These are phyloP conservation scores for Aspergillus pseudonomiae DNA, from an alignment of 2,329 filamentous ascomycete species.

Conservation along the genomic window DNA sequence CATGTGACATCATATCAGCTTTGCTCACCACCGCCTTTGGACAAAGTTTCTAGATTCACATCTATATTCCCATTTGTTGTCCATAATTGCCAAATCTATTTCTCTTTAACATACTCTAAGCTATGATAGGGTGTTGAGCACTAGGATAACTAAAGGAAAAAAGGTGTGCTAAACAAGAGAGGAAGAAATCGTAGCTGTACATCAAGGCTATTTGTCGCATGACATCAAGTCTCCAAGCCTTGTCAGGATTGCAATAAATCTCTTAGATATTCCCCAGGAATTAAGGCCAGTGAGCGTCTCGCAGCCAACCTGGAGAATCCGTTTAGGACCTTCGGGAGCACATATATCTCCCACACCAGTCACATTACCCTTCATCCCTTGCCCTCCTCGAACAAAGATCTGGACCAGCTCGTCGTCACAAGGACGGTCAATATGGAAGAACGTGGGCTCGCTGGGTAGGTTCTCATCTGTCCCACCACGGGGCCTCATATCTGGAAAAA, in stretches of 20 bases:
- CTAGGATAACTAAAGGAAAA: neutral
- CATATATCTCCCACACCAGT: conserved; percentile 58
- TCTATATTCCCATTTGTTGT: neutral
- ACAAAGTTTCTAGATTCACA: too few relatives aligned
- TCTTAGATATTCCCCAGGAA: conserved; percentile 42
- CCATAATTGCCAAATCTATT: conserved; percentile 11
- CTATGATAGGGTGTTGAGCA: neutral
- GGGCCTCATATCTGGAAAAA: conserved; percentile 34
- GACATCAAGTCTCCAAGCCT: conserved; percentile 33
- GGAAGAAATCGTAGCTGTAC: neutral
- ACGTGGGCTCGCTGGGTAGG: conserved; percentile 39
- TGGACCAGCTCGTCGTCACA: conserved; percentile 63
- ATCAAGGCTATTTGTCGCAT: neutral
- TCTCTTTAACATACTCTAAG: neutral
- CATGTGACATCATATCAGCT: conserved; percentile 28
- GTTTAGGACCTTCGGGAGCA: conserved; percentile 39
- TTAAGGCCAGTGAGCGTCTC: conserved; percentile 37
- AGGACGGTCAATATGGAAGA: conserved; percentile 59
- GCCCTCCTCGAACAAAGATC: conserved; percentile 55
- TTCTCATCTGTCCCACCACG: conserved; percentile 10
- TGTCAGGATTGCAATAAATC: conserved; percentile 35
- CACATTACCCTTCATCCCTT: conserved; percentile 54
- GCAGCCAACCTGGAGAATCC: conserved; percentile 43
- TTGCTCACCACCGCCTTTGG: neutral
- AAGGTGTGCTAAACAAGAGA: neutral